phyloP scores from a whole-genome alignment of 1,284 basidiomycete species.

The Ustilago cynodontis region DNA sequence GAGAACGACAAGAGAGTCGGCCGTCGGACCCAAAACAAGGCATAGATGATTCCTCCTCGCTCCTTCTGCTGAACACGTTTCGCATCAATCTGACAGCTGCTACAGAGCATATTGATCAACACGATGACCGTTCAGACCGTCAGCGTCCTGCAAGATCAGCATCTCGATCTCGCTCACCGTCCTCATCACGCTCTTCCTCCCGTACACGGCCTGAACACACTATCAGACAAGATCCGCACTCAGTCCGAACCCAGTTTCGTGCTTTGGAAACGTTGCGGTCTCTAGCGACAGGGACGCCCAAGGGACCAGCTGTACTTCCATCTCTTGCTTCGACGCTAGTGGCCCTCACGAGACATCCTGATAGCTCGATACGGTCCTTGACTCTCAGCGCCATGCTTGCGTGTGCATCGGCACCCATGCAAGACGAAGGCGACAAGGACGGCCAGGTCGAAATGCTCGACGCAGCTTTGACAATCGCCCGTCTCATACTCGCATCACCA shows the following conservation, averaged over 20 bases:
- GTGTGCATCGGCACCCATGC: background rate
- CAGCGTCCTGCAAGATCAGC: background rate
- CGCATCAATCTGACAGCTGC: constrained; percentile 29
- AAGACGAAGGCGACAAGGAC: constrained; percentile 5
- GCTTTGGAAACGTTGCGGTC: constrained; percentile 26
- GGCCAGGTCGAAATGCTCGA: constrained; percentile 36
- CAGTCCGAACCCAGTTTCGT: background rate
- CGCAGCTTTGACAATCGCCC: constrained; percentile 37
- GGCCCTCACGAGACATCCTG: constrained; percentile 32
- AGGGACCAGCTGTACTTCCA: constrained; percentile 27
- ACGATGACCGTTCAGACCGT: background rate
- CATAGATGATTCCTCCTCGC: constrained; percentile 26
- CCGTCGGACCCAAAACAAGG: background rate
- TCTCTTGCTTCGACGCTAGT: constrained; percentile 44
- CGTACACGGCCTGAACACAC: background rate
- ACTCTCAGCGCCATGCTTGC: constrained; percentile 41
- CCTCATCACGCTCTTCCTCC: constrained; percentile 14
- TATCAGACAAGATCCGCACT: background rate
- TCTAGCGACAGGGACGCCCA: constrained; percentile 26
- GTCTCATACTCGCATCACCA: constrained; percentile 34
- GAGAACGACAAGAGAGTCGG: background rate
- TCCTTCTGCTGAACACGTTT: constrained; percentile 53
- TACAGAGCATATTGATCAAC: background rate
- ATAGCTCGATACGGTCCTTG: constrained; percentile 21
- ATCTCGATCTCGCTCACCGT: constrained; percentile 11